A percentile compares a stretch with the other conserved stretches of the same genome.
Conservation (phyloP, 192 early-diverging fungal genomes). For the Mortierella alpina region DNA sequence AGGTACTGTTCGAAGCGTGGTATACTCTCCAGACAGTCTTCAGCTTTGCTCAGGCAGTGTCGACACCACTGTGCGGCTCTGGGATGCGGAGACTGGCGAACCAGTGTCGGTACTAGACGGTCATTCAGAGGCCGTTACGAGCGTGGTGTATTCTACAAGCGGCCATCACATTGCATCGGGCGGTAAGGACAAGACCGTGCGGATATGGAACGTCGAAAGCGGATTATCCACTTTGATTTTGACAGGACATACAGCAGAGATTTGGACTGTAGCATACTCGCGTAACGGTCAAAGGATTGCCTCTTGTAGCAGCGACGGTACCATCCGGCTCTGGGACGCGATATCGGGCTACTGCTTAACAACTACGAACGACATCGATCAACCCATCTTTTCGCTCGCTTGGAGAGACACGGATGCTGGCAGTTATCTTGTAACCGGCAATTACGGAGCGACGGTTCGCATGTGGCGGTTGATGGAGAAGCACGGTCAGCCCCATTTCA, state of each 20-base stretch:
- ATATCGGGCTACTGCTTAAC: too few relatives aligned
- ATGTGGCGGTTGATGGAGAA: too few relatives aligned
- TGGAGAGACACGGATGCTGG: too few relatives aligned
- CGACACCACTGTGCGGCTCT: neutral
- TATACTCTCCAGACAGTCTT: neutral
- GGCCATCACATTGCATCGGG: neutral
- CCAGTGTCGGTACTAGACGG: neutral
- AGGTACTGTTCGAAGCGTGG: neutral
- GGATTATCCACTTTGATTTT: neutral
- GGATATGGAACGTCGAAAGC: neutral
- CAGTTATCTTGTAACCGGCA: too few relatives aligned
- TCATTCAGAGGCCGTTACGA: neutral
- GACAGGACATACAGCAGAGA: neutral
- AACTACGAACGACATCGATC: too few relatives aligned
- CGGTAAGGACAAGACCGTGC: too few relatives aligned
- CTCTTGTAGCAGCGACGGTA: neutral
- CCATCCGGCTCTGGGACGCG: too few relatives aligned
- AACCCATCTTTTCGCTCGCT: too few relatives aligned
- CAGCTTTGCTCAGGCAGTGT: neutral
- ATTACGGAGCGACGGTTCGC: too few relatives aligned
- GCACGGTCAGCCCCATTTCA: too few relatives aligned
- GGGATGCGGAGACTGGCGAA: neutral
- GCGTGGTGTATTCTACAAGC: neutral
- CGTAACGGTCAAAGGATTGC: neutral
- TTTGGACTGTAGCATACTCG: neutral